Base-by-base conservation (phyloP, 1,284 basidiomycete genomes). In the Mycocalia duriaeana region DNA sequence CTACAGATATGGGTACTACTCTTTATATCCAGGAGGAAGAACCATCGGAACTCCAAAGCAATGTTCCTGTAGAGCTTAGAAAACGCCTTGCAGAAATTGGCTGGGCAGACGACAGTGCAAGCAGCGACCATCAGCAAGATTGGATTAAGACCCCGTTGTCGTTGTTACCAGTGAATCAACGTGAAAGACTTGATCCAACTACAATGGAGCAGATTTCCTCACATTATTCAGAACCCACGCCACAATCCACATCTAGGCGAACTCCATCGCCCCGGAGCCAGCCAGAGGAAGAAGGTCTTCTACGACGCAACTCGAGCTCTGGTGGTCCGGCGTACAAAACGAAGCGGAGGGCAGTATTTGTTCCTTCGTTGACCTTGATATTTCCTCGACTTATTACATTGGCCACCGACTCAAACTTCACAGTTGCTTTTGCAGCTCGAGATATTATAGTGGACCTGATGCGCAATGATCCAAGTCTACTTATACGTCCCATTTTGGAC, bases 381-480 rank as follows among this genome's bases (percentile, higher is more conserved):
- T 77, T 88, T 52, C 74, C 75, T 3, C 69, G 68, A 5, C 63
- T 87, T 23, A 71, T 77, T 5, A 58, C 63, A 0, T 65, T 88
- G 47, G 70, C 76, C 1, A 71, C 70, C 38, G 82, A 87, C 51
- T 52, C 64, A 18, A 75, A 84, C 56, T 72, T 81, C 50, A 54
- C 63, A 1, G 73, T 88, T 18, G 73, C 81, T 2, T 73, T 69
- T n/a, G 65, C 75, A 0, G 81, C 86, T 6, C 73, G 77, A 24
- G 75, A 73, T 38, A 64, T 81, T 4, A 57, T 89, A 18, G 54
- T 83, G n/a, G 79, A 88, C 50, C 63, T 86, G 25, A 85, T 91
- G 77, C 74, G 86, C 20, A 85, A 89, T 55, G 89, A 91, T 55
- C 80, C 87, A 2, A 68, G 72, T 16, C 66, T 85, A 5, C 66